Base-by-base conservation (phyloP, 495 filamentous ascomycete species). In the Niebla homalea region DNA sequence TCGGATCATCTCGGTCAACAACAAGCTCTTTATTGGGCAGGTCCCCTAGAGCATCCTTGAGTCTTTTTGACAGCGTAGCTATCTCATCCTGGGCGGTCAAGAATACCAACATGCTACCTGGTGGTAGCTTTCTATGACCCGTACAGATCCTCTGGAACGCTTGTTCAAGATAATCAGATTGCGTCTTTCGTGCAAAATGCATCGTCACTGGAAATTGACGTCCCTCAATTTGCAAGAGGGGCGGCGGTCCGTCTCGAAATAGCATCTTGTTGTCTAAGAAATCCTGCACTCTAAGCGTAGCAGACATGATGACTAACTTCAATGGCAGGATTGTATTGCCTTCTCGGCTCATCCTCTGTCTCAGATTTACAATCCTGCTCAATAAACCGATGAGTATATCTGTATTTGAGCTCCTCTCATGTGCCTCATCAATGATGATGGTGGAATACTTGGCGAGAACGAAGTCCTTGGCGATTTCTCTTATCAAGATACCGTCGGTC, bases 281-380 rank as follows among this genome's bases (percentile, higher is more conserved):
- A 58, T 97, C 90, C 6, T 88, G 83, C 25, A 95, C 83, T 47
- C 87, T 72, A 8, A 97, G 72, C 1, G 93, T 99, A 19, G 93
- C 93, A 42, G 89, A 96, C 93, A 99, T 99, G 64, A 99, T 94
- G 50, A 99, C 78, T 5, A 99, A 73, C 66, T 96, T 99, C 57
- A 99, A 57, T 5, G 88, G 87, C 57, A 78, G 79, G 41, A 80
- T 65, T n/a, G 70, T 67, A 0, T 77, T 65, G 55, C 85, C 71
- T 62, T 85, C 77, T 50, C 67, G 64, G 18, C 70, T 72, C 73
- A 89, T 76, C 5, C 75, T 64, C 52, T 79, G 75, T 45, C 85
- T 70, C 48, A 95, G 64, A 48, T 87, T 85, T 12, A 96, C 83
- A 19, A 96, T 89, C 58, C 92, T 77, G 59, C 88, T 95, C 43